Conservation (phyloP, 306 rosid genomes). For the Clitoria ternatea region DNA sequence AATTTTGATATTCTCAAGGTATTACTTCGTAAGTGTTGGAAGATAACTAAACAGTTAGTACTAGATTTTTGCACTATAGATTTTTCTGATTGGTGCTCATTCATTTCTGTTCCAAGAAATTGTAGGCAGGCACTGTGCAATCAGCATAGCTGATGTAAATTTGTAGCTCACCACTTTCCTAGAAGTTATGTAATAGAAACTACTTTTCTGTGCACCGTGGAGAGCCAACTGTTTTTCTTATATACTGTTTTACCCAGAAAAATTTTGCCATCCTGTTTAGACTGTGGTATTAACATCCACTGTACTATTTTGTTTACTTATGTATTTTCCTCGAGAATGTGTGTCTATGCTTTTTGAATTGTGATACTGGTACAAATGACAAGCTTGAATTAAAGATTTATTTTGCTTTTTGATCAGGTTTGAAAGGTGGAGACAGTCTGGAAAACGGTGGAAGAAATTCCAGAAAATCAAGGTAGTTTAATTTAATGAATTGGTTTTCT, state of each 20-base stretch:
- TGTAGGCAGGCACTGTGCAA: too few relatives aligned
- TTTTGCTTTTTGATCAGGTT: slow-evolving; percentile 44
- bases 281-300: background rate
- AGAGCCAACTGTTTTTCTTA: background rate
- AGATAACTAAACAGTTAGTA: background rate
- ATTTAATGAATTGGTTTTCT: slow-evolving; percentile 27
- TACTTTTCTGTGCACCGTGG: slow-evolving; percentile 7
- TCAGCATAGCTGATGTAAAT: background rate
- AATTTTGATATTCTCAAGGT: background rate
- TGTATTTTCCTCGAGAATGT: background rate
- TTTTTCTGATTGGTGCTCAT: background rate
- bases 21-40: background rate
- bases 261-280: background rate
- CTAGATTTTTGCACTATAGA: background rate
- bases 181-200: background rate
- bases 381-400: slow-evolving; percentile 6
- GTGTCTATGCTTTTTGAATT: slow-evolving; percentile 1
- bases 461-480: slow-evolving; percentile 48
- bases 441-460: slow-evolving; percentile 37
- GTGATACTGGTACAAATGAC: background rate
- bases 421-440: slow-evolving; percentile 27
- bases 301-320: background rate
- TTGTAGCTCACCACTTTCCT: slow-evolving; percentile 9
- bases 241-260: background rate
- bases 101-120: slow-evolving; percentile 8